These are phyloP conservation scores for Piedraia hortae DNA, from an alignment of 2,329 filamentous ascomycete genomes.

Conservation along the genomic window DNA sequence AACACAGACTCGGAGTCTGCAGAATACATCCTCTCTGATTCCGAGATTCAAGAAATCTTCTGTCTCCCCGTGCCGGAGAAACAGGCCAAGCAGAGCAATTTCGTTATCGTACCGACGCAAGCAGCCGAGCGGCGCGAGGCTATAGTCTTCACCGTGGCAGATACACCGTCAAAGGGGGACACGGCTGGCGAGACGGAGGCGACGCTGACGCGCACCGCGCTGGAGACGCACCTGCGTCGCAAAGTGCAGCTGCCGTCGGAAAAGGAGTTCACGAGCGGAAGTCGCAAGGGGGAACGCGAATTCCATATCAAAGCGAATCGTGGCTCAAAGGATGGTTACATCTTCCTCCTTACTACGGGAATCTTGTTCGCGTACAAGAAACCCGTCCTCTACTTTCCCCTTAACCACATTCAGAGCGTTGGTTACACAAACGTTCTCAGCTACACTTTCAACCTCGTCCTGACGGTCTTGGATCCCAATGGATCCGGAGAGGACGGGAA, in stretches of 20 bases:
- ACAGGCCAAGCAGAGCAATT: slow-evolving; percentile 33
- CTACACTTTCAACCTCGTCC: slow-evolving; percentile 37
- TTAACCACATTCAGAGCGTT: slow-evolving; percentile 29
- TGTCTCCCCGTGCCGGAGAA: slow-evolving; percentile 37
- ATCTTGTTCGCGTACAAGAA: slow-evolving; percentile 40
- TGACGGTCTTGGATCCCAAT: slow-evolving; percentile 12
- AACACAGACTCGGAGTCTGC: slow-evolving; percentile 7
- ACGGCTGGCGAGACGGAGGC: slow-evolving; percentile 19
- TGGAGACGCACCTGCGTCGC: slow-evolving; percentile 17
- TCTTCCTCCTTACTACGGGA: slow-evolving; percentile 33
- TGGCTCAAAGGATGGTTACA: slow-evolving; percentile 39
- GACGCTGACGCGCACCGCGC: slow-evolving; percentile 17
- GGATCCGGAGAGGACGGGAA: slow-evolving; percentile 18
- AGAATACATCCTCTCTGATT: slow-evolving; percentile 21
- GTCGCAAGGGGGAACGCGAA: slow-evolving; percentile 33
- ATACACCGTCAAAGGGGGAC: slow-evolving; percentile 18
- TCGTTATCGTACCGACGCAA: slow-evolving; percentile 28
- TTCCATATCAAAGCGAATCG: slow-evolving; percentile 36
- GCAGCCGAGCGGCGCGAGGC: slow-evolving; percentile 23
- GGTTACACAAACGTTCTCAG: slow-evolving; percentile 37
- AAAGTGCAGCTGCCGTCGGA: slow-evolving; percentile 27
- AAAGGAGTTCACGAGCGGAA: slow-evolving; percentile 31
- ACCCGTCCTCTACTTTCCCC: slow-evolving; percentile 33
- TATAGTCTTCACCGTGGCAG: slow-evolving; percentile 32
- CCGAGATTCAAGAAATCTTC: slow-evolving; percentile 28